Base-by-base conservation (phyloP, 164 flowering plant genomes). In the Macadamia integrifolia region DNA sequence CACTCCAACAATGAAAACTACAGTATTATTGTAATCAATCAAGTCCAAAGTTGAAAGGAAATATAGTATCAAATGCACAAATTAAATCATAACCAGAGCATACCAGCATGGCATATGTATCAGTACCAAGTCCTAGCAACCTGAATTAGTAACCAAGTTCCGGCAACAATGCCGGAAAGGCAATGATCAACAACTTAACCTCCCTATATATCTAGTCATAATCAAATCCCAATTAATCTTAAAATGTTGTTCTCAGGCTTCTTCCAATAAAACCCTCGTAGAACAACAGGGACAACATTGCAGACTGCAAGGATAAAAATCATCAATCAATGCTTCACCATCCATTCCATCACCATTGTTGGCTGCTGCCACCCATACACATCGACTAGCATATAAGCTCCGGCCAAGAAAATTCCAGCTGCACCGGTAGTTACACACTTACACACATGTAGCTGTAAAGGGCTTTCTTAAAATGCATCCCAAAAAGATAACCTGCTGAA, bases 211-310 rank as follows among this genome's bases (percentile, higher is more conserved):
- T 23, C 23, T 23, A 23, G 23, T 23, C 23, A 23, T 23, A 23
- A 23, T 23, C 23, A 23, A 23, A 23, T 23, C 23, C 23, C 23
- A 23, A 23, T 23, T 23, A 18, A 29, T 71, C 83, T 76, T 40
- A 89, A 88, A 72, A 87, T 72, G 78, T 86, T 87, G 75, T 89
- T 86, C 56, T 69, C 64, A 52, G 96, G 92, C 18, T 71, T 69
- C 70, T 63, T 79, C 96, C 90, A 89, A 68, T 89, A 89, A 66
- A 89, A 82, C 49, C 96, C 96, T 44, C 82, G 88, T 15, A 86
- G 63, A 57, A 84, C 1, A 62, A 88, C 32, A 0, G 90, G 90
- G 64, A 86, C 30, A 48, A 88, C 9, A 60, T 88, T 90, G 81
- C 89, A 84, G 7, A 91, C 87, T 58, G 75, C 84, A 58, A 90